phyloP scores from a whole-genome alignment of 2,329 filamentous ascomycete species.

The Incumbomyces lentus region DNA sequence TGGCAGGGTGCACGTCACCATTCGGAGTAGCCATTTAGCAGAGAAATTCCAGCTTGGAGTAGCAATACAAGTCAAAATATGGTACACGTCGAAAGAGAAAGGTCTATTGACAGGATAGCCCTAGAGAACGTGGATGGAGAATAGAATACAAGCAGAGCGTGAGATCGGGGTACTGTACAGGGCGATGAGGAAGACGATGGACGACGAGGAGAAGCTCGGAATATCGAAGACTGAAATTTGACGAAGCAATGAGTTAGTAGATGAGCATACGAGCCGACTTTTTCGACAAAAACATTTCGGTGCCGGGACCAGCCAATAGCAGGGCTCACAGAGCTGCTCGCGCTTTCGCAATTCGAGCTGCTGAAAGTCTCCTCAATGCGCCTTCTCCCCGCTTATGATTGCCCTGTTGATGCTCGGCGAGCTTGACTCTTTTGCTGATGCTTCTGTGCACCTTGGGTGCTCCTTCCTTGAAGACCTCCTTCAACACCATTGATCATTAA shows the following conservation, averaged over 20 bases:
- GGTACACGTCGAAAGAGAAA: constrained; percentile 11
- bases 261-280: neutral
- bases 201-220: neutral
- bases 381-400: too few species aligned
- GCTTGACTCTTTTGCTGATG: too few species aligned
- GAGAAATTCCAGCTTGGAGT: constrained; percentile 10
- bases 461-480: too few species aligned
- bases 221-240: neutral
- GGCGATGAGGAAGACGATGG: constrained; percentile 5
- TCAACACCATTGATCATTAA: too few species aligned
- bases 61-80: constrained; percentile 11
- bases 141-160: constrained; percentile 16
- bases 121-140: constrained; percentile 15
- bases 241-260: constrained; percentile 1
- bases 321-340: too few species aligned
- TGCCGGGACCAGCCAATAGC: too few species aligned
- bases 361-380: too few species aligned
- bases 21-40: constrained; percentile 17
- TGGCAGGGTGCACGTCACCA: constrained; percentile 19
- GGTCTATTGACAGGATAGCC: constrained; percentile 1
- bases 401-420: too few species aligned
- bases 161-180: constrained; percentile 8
- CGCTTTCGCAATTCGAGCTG: too few species aligned
- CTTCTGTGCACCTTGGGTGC: too few species aligned
- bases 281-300: too few species aligned